These are phyloP conservation scores for Saccharomyces uvarum DNA, from an alignment of 1,139 yeast genomes.

Conservation along the genomic window DNA sequence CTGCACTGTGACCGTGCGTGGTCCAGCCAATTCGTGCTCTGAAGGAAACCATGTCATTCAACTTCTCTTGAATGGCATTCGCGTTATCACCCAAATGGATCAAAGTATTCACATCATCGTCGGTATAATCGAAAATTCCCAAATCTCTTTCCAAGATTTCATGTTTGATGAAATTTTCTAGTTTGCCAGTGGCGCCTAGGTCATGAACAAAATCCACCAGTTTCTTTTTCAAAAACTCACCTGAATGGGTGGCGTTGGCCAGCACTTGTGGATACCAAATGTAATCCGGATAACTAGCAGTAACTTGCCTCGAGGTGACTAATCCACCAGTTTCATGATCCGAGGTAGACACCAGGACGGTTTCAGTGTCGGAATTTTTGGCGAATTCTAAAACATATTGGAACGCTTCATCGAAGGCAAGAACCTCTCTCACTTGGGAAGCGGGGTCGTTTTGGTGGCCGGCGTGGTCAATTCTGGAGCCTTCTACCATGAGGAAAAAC, in stretches of 20 bases:
- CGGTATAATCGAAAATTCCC: slow-evolving; percentile 50
- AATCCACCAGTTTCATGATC: slow-evolving; percentile 93
- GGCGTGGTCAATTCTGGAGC: slow-evolving; percentile 86
- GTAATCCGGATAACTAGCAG: slow-evolving; percentile 54
- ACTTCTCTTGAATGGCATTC: slow-evolving; percentile 32
- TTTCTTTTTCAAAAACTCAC: slow-evolving; percentile 51
- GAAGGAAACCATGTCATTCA: slow-evolving; percentile 54
- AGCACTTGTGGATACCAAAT: slow-evolving; percentile 73
- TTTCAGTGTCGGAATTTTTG: slow-evolving; percentile 55
- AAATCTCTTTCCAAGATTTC: slow-evolving; percentile 50
- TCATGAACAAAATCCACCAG: slow-evolving; percentile 31
- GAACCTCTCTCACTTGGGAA: slow-evolving; percentile 71
- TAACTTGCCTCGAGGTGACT: slow-evolving; percentile 64
- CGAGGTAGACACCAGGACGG: slow-evolving; percentile 67
- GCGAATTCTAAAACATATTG: slow-evolving; percentile 61
- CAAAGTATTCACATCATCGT: slow-evolving; percentile 40
- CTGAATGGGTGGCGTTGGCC: slow-evolving; percentile 58
- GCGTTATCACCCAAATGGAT: slow-evolving; percentile 14
- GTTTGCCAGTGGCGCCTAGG: slow-evolving; percentile 28
- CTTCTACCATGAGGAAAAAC: slow-evolving; percentile 74
- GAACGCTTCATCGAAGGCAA: slow-evolving; percentile 72
- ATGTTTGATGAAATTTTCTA: slow-evolving; percentile 38
- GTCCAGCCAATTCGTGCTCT: slow-evolving; percentile 83
- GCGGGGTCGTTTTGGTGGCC: slow-evolving; percentile 87
- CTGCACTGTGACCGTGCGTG: slow-evolving; percentile 85